A percentile compares a stretch with the other conserved stretches of the same genome.
Evolutionary conservation across 768 basidiomycete species (phyloP).

Genomic region (Psilocybe sp.): DNA sequence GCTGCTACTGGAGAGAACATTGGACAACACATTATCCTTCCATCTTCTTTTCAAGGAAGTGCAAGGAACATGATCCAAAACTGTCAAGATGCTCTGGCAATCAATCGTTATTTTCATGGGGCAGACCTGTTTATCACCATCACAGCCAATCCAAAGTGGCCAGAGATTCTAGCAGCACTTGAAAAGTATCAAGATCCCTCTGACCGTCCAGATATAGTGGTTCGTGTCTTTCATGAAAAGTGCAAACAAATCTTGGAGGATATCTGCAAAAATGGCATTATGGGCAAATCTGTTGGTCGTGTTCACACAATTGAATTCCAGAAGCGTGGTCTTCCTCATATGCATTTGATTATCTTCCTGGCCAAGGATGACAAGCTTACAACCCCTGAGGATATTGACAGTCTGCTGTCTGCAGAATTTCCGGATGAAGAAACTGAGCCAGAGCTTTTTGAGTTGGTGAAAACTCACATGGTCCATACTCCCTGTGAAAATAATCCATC

Average conservation of each 20-base stretch:
- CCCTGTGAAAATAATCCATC: slow-evolving; percentile 31
- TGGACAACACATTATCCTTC: slow-evolving; percentile 31
- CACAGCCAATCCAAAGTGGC: slow-evolving; percentile 50
- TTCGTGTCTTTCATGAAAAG: slow-evolving; percentile 42
- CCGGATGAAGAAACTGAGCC: slow-evolving; percentile 39
- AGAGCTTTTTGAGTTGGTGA: slow-evolving; percentile 34
- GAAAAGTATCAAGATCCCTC: slow-evolving; percentile 32
- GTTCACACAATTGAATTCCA: slow-evolving; percentile 52
- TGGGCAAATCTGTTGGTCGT: slow-evolving; percentile 35
- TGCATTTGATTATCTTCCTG: slow-evolving; percentile 42
- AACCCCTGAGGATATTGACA: slow-evolving; percentile 34
- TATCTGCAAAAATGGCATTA: slow-evolving; percentile 32
- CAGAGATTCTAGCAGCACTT: slow-evolving; percentile 38
- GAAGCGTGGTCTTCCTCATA: slow-evolving; percentile 49
- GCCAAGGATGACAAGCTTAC: slow-evolving; percentile 30
- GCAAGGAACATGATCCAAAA: slow-evolving; percentile 37
- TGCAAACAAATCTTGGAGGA: slow-evolving; percentile 30
- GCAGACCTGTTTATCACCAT: slow-evolving; percentile 46
- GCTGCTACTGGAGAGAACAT: slow-evolving; percentile 19
- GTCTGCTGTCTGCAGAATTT: slow-evolving; percentile 35
- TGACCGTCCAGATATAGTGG: slow-evolving; percentile 47
- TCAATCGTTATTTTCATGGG: slow-evolving; percentile 31
- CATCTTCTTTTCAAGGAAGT: slow-evolving; percentile 27
- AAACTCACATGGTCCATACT: slow-evolving; percentile 30
- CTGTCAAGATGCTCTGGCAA: slow-evolving; percentile 42